Base-by-base conservation (phyloP, 441 rosid genomes). In the Populus hybrid region DNA sequence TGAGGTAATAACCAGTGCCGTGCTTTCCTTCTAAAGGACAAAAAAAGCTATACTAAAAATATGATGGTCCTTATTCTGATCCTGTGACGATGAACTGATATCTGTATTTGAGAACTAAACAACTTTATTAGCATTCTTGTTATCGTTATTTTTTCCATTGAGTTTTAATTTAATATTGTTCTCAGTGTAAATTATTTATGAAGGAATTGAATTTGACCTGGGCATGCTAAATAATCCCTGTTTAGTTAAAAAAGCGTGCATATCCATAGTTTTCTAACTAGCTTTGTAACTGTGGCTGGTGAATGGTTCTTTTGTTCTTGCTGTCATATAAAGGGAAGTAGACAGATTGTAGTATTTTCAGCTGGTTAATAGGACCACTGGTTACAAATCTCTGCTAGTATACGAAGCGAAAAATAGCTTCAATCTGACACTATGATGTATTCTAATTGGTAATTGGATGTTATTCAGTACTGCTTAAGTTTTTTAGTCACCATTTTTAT, bases 1-100 rank as follows among this genome's bases (percentile, higher is more conserved):
- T 67, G 99, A 93, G 97, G 99, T 95, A 92, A 90, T 76, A 73
- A 77, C 61, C 80, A 63, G 42, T 61, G 35, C 66, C 23, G 21
- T 50, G 12, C 67, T 40, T 40, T 40, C 45, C 14, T 40, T 40
- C 12, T 3, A 45, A 12, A 45, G 18, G 18, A 45, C 5, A 45
- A 14, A 12, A 45, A 45, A 11, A 45, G 53, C 53, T 45, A 4
- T 36, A 71, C 38, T 33, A 66, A 59, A 24, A 20, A 42, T 24
- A 16, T 50, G 71, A 0, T 33, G 4, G 61, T 21, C n/a, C 35
- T 16, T 42, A 7, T n/a, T 69, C 53, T 45, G 68, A 70, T 63
- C 61, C 20, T 23, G 12, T 21, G 26, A 1, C 9, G 24, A 6
- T 36, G 31, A 28, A 29, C 36, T 63, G 53, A 45, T 45, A 45